phyloP scores from a whole-genome alignment of 140 eudicot species.

The Ambrosia hybrid region DNA sequence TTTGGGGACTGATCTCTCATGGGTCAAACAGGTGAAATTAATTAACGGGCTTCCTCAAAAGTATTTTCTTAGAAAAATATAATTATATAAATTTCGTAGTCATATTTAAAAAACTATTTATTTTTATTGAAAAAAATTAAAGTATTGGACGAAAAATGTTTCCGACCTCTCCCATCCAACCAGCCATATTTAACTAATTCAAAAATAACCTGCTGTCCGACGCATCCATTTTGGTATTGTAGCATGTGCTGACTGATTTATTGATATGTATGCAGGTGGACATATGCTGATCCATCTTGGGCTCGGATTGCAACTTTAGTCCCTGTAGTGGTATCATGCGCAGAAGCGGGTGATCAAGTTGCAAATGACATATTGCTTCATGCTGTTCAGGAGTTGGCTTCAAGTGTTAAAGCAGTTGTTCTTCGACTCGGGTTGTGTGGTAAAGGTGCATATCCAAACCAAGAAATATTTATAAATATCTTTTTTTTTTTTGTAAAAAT shows the following conservation, averaged over 20 bases:
- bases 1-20: not conserved
- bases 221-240: too few species aligned
- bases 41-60: too few species aligned
- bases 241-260: not conserved
- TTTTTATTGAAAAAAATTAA: not conserved
- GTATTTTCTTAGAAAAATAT: too few species aligned
- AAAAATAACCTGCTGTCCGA: too few species aligned
- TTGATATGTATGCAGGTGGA: constrained; percentile 64
- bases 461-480: not conserved
- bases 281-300: constrained; percentile 87
- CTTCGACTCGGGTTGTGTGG: constrained; percentile 68
- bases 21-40: not conserved
- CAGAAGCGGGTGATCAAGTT: constrained; percentile 80
- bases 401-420: constrained; percentile 84
- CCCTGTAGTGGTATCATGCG: constrained; percentile 74
- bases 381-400: constrained; percentile 77
- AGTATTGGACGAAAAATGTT: not conserved
- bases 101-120: not conserved
- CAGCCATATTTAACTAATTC: too few species aligned
- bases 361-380: constrained; percentile 68
- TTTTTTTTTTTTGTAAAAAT: too few species aligned
- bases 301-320: constrained; percentile 82
- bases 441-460: constrained; percentile 48
- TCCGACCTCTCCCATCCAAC: not conserved
- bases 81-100: not conserved